Evolutionary conservation across 371 early-diverging fungal species (phyloP).

Genomic region (Mucor racemosus): DNA sequence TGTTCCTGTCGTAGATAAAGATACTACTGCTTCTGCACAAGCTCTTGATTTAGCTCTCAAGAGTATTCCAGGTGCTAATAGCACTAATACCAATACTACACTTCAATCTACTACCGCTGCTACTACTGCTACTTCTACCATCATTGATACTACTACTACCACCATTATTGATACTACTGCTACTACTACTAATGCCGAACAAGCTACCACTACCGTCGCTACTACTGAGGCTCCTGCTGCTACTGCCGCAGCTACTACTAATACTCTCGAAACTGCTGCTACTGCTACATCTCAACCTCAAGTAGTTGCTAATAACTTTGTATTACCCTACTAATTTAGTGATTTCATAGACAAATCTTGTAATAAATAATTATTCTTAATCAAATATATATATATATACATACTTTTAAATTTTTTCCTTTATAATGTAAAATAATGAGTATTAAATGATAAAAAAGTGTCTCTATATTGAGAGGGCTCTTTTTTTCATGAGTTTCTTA

Average conservation of each 20-base stretch:
- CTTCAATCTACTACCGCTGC: not conserved
- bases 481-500: too few species aligned
- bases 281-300: not conserved
- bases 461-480: too few species aligned
- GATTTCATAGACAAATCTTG: not conserved
- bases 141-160: not conserved
- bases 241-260: constrained; percentile 4
- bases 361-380: too few species aligned
- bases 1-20: constrained; percentile 30
- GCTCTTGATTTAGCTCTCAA: constrained; percentile 8
- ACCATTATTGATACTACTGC: not conserved
- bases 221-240: not conserved
- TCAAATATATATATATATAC: too few species aligned
- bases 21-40: constrained; percentile 1
- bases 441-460: too few species aligned
- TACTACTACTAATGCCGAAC: constrained; percentile 9
- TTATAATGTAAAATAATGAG: too few species aligned
- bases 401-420: too few species aligned
- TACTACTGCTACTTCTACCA: not conserved
- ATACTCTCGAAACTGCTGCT: not conserved
- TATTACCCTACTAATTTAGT: constrained; percentile 1
- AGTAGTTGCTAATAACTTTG: not conserved
- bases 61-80: constrained; percentile 1
- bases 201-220: constrained; percentile 1
- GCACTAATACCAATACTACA: not conserved